A percentile compares a stretch with the other conserved stretches of the same genome.
phyloP scores from a whole-genome alignment of 768 basidiomycete genomes.

The Rhizopogon salebrosus region DNA sequence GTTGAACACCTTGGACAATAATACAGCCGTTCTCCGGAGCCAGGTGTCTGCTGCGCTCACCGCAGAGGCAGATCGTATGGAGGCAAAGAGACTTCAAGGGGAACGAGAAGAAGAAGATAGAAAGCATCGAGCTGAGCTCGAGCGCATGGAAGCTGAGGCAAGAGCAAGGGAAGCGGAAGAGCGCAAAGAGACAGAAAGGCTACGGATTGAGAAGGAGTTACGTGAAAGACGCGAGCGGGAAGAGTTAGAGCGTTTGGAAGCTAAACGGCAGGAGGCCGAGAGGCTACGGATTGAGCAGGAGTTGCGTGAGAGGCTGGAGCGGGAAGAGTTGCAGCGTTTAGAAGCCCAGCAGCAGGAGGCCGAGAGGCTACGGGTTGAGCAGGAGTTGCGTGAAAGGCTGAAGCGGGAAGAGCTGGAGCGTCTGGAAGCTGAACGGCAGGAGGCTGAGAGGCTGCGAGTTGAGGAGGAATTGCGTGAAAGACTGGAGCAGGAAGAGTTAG shows the following conservation, averaged over 20 bases:
- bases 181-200: constrained; percentile 23
- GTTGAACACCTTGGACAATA: constrained; percentile 45
- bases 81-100: constrained; percentile 28
- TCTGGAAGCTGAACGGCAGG: constrained; percentile 9
- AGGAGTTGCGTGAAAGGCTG: not conserved
- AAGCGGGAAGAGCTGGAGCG: not conserved
- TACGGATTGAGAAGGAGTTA: constrained; percentile 21
- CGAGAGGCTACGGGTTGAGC: constrained; percentile 1
- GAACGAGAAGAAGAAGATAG: constrained; percentile 23
- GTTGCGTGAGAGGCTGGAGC: constrained; percentile 17
- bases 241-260: constrained; percentile 22
- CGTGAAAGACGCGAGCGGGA: constrained; percentile 22
- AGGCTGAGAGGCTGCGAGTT: not conserved
- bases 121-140: constrained; percentile 11
- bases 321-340: constrained; percentile 7
- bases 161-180: constrained; percentile 31
- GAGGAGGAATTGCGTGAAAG: not conserved
- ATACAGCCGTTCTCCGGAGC: constrained; percentile 22
- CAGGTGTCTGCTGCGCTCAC: constrained; percentile 37
- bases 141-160: constrained; percentile 31
- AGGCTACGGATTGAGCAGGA: constrained; percentile 14
- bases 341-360: not conserved
- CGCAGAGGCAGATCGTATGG: constrained; percentile 36
- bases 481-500: not conserved
- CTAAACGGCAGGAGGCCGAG: not conserved